Evolutionary conservation across 2,329 filamentous ascomycete species (phyloP).

Genomic region (Tolypocladium nubicola): DNA sequence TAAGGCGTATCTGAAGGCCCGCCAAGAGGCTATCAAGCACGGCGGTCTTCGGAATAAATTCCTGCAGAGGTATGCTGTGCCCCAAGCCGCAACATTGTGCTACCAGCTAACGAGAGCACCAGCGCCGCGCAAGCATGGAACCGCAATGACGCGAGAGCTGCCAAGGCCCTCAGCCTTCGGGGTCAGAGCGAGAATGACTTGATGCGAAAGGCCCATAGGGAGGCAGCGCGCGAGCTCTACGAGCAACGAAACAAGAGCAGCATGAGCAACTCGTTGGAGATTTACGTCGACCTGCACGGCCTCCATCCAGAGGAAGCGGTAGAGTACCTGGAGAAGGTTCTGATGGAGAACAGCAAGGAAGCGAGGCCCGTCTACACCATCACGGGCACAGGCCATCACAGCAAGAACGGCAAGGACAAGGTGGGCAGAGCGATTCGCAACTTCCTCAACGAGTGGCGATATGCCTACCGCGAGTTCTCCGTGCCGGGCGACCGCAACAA

Average conservation of each 20-base stretch:
- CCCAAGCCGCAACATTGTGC: not conserved
- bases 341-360: constrained; percentile 69
- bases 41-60: constrained; percentile 96
- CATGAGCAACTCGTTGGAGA: constrained; percentile 48
- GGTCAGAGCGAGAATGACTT: constrained; percentile 95
- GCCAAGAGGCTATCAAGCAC: constrained; percentile 94
- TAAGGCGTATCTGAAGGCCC: constrained; percentile 87
- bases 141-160: constrained; percentile 89
- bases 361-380: constrained; percentile 82
- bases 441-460: constrained; percentile 92
- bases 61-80: constrained; percentile 62
- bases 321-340: constrained; percentile 79
- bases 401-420: constrained; percentile 98
- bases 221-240: constrained; percentile 85
- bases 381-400: constrained; percentile 92
- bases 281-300: constrained; percentile 95
- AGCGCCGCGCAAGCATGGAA: constrained; percentile 98
- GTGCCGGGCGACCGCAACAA: constrained; percentile 84
- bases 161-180: constrained; percentile 85
- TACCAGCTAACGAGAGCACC: constrained; percentile 3
- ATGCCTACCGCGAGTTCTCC: constrained; percentile 91
- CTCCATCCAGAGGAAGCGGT: constrained; percentile 97
- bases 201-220: constrained; percentile 93
- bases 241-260: constrained; percentile 79
- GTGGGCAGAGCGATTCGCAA: constrained; percentile 86